Conservation (phyloP, 495 filamentous ascomycete genomes). For the Trichocladium antarcticum region DNA sequence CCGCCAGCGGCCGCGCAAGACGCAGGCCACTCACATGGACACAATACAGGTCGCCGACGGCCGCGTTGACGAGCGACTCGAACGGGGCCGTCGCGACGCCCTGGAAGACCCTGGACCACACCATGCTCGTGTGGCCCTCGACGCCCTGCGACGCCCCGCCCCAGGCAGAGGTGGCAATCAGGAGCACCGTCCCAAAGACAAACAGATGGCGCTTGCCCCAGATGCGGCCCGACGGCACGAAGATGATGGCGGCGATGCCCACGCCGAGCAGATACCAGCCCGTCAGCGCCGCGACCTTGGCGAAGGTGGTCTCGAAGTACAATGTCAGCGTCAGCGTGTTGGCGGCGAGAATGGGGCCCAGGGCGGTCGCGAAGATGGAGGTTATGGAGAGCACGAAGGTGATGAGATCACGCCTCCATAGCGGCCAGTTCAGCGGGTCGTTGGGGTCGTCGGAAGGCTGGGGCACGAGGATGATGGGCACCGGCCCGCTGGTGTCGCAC, state of each 20-base stretch:
- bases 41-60: slow-evolving; percentile 65
- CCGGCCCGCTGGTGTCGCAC: slow-evolving; percentile 55
- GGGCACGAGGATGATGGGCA: slow-evolving; percentile 64
- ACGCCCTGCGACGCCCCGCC: slow-evolving; percentile 50
- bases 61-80: slow-evolving; percentile 65
- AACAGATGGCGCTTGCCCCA: slow-evolving; percentile 90
- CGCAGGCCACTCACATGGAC: slow-evolving; percentile 51
- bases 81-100: slow-evolving; percentile 67
- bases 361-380: slow-evolving; percentile 67
- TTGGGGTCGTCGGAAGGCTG: slow-evolving; percentile 75
- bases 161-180: slow-evolving; percentile 66
- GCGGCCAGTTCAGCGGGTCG: slow-evolving; percentile 76
- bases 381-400: slow-evolving; percentile 64
- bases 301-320: slow-evolving; percentile 48
- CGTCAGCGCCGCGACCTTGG: slow-evolving; percentile 66
- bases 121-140: slow-evolving; percentile 51
- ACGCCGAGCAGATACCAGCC: slow-evolving; percentile 82
- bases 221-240: slow-evolving; percentile 77
- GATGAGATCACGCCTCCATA: slow-evolving; percentile 77
- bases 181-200: slow-evolving; percentile 61
- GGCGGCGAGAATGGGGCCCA: slow-evolving; percentile 76
- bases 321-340: slow-evolving; percentile 64
- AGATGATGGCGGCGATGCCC: slow-evolving; percentile 66
- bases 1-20: not conserved
- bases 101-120: slow-evolving; percentile 68